Base-by-base conservation (phyloP, 2,329 filamentous ascomycete genomes). In the Camillea tinctor region DNA sequence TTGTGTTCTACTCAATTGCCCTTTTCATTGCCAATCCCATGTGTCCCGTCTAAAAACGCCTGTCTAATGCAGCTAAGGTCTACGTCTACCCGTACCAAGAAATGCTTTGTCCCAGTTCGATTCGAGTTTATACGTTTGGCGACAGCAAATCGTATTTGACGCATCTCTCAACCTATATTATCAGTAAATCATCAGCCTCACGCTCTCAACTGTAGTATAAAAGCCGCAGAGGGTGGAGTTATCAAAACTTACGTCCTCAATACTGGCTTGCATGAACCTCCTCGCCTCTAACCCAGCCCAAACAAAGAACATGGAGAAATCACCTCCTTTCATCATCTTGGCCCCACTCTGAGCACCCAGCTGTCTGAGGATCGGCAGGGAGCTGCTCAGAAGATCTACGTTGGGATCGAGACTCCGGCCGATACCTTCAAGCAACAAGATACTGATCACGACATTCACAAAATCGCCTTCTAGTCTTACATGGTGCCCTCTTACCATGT, bases 381-480 rank as follows among this genome's bases (percentile, higher is more conserved):
- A 92, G 71, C 92, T 93, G 71, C 80, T 83, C 65, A 99, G 89
- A 13, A 99, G 80, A 76, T 99, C 95, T 52, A 97, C 80, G 56
- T 94, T 82, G 0, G 95, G 94, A 73, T 98, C 89, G 17, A 99
- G 78, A 60, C 83, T 92, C 62, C 95, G 85, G 0, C 95, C 95
- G 70, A 98, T 99, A 6, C 95, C 95, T 74, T 99, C 95, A 1
- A 99, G 82, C 1, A 99, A 82, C 36, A 99, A 79, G 56, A 98
- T 97, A 61, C 92, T 96, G 60, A 99, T 89, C 26, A 99, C 94
- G 4, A 99, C 95, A 72, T 99, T 99, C 72, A 99, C 93, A 72
- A 98, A 99, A 74, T 99, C 95, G 8, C 95, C 95, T 75, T 99
- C 95, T 55, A 99, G 84, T 8, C 95, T 85, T 3, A 99, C 95